A percentile compares a stretch with the other conserved stretches of the same genome.
phyloP scores from a whole-genome alignment of 495 filamentous ascomycete species.

The Penicillium argentinense region DNA sequence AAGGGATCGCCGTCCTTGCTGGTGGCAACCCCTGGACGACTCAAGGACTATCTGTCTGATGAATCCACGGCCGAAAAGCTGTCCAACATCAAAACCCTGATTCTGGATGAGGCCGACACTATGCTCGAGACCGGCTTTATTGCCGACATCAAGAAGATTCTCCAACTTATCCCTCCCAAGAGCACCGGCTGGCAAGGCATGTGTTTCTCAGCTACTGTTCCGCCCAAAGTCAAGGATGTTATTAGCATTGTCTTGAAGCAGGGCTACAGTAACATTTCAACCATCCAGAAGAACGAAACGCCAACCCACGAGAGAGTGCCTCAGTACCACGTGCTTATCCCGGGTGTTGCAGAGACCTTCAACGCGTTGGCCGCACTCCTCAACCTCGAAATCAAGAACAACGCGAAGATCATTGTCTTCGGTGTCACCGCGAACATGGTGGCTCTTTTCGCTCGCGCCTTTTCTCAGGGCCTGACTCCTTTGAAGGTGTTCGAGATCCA shows the following conservation, averaged over 20 bases:
- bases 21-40: slow-evolving; percentile 63
- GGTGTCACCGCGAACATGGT: slow-evolving; percentile 64
- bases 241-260: slow-evolving; percentile 55
- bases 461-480: slow-evolving; percentile 40
- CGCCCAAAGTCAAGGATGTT: slow-evolving; percentile 60
- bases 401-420: slow-evolving; percentile 68
- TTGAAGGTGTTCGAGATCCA: slow-evolving; percentile 59
- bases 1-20: slow-evolving; percentile 52
- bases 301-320: slow-evolving; percentile 62
- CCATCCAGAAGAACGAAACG: slow-evolving; percentile 58
- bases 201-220: slow-evolving; percentile 72
- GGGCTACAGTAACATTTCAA: slow-evolving; percentile 60
- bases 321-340: slow-evolving; percentile 58
- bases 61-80: slow-evolving; percentile 41
- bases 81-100: slow-evolving; percentile 53
- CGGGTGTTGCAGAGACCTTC: slow-evolving; percentile 53
- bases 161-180: slow-evolving; percentile 57
- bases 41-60: slow-evolving; percentile 61
- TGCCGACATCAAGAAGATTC: slow-evolving; percentile 56
- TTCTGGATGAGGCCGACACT: slow-evolving; percentile 68
- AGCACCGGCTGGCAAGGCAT: slow-evolving; percentile 61
- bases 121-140: slow-evolving; percentile 66
- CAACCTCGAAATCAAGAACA: slow-evolving; percentile 41
- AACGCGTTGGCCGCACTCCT: slow-evolving; percentile 49
- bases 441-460: slow-evolving; percentile 53